Base-by-base conservation (phyloP, 352 stramenopile genomes). In the Globisporangium orthogonon region DNA sequence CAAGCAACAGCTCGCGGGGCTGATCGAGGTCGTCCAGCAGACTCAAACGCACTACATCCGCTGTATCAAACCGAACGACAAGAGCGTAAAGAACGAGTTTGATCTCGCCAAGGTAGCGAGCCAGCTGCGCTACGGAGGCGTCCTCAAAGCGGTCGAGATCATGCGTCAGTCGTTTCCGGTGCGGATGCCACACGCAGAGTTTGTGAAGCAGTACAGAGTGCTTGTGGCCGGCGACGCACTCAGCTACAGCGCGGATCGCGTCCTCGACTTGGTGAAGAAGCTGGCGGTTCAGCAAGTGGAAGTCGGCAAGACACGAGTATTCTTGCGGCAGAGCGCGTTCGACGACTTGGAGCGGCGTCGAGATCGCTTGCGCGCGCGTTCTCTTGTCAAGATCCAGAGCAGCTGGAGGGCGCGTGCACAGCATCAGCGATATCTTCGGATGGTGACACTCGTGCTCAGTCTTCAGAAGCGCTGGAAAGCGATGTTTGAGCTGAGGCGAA, bases 1-100 rank as follows among this genome's bases (percentile, higher is more conserved):
- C 65, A 92, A 91, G 49, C 76, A 87, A 37, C 95, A 98, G 58
- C 76, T 99, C 15, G 89, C 90, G 29, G 81, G 82, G 33, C 77
- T 99, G 15, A 80, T 98, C 28, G 72, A 91, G 23, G 85, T 95
- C 13, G 97, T 99, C 31, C 89, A 98, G 31, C 75, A 87, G 53
- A 99, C 96, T 5, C 74, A 95, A 53, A 97, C 96, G 35, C 97
- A 99, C 70, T 99, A 98, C 70, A 97, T 99, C 63, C 91, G 97
- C 33, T 99, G 97, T 68, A 89, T 99, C 48, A 99, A 99, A 73
- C 97, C 97, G 18, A 99, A 99, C 66, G 93, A 98, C 65, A 71
- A 83, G 43, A 96, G 98, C 60, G 75, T 76, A 13, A 71, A 89
- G 3, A 78, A 90, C 48, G 67, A 83, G n/a, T 99, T 99, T 67